Evolutionary conservation across 805 yeast species (phyloP), one percentile per base, ranked within the genome.

Genomic region (Cyberlindnera mycetangii): DNA sequence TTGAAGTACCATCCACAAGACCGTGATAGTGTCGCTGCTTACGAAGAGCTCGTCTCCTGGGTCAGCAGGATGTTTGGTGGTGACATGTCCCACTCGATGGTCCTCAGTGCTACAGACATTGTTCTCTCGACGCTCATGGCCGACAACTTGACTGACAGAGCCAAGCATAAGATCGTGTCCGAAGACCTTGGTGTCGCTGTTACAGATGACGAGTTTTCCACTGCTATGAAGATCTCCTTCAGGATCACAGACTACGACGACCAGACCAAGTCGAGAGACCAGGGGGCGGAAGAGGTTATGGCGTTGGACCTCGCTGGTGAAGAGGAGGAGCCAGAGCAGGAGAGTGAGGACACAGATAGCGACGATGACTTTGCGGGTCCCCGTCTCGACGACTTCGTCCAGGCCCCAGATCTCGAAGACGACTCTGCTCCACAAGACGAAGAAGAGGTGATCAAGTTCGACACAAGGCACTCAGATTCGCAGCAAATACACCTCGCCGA

Each of bases 81-180:
- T 39, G 97, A 89, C 60, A 77, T 86, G n/a, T 78, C 90, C 8
- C 89, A 85, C 44, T 86, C 80, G 34, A 76, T 81, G 2, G 72
- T 89, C 2, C 60, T 80, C 17, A 83, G 93, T 3, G 86, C 89
- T 5, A 78, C 88, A 2, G 93, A 86, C 59, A 68, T 82, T 4
- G 58, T 82, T 0, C 54, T 87, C 32, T 83, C 76, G 50, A 63
- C 74, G 1, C 54, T 85, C 47, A 80, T 76, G 53, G 69, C 71
- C 40, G 79, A 71, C 2, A 67, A 62, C 1, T 45, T 64, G 1
- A 62, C 70, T 1, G 80, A 76, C 16, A 50, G 54, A 7, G 76
- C 76, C 50, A 77, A 77, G 38, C 56, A 61, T n/a, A 74, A 72
- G 37, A 44, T 39, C 4, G 57, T 85, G 3, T 79, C 79, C 42